phyloP scores from a whole-genome alignment of 495 filamentous ascomycete species.

The Aspergillus bridgeri region DNA sequence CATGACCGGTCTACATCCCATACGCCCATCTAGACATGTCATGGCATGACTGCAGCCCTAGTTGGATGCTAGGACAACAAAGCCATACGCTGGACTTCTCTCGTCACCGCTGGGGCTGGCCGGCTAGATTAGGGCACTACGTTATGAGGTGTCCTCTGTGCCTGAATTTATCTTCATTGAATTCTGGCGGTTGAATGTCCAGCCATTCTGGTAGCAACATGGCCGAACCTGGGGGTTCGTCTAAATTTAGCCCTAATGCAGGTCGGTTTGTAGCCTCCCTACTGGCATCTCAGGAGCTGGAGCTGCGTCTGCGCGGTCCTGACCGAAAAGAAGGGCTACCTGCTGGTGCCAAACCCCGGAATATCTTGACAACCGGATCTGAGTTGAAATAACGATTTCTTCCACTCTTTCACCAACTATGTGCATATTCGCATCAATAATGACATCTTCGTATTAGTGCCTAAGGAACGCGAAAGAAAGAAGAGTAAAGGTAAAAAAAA shows the following conservation, averaged over 20 bases:
- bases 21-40: not conserved
- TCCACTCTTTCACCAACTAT: not conserved
- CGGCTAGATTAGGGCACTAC: not conserved
- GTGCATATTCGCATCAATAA: not conserved
- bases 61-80: not conserved
- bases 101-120: not conserved
- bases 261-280: not conserved
- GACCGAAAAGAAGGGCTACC: not conserved
- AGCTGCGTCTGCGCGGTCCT: not conserved
- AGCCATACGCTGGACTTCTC: not conserved
- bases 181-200: not conserved
- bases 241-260: not conserved
- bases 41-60: not conserved
- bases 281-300: not conserved
- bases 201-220: too few species aligned
- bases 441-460: not conserved
- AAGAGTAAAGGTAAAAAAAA: not conserved
- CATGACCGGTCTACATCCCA: not conserved
- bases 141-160: too few species aligned
- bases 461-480: not conserved
- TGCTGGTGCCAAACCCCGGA: not conserved
- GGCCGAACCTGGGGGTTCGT: not conserved
- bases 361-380: not conserved
- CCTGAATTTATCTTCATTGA: too few species aligned
- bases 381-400: not conserved